phyloP scores from a whole-genome alignment of 129 eudicot species.

The Chrysanthemum makinoi region DNA sequence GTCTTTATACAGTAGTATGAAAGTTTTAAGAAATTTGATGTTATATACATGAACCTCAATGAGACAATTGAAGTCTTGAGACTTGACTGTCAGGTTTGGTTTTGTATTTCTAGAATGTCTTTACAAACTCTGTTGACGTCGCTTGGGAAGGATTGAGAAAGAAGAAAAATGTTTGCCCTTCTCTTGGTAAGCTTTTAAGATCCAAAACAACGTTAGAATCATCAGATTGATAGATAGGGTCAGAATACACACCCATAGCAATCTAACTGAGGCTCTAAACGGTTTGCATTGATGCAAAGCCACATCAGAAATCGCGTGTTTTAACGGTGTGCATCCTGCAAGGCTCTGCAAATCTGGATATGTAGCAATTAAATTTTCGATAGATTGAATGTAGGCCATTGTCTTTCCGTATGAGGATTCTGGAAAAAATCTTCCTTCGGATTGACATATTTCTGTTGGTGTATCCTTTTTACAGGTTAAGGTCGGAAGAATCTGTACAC shows the following conservation, averaged over 20 bases:
- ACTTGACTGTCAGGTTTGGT: conserved; percentile 17
- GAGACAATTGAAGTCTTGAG: conserved; percentile 26
- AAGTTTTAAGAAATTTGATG: conserved; percentile 15
- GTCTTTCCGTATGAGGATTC: conserved; percentile 39
- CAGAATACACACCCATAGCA: conserved; percentile 46
- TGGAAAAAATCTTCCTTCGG: conserved; percentile 45
- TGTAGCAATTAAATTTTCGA: conserved; percentile 36
- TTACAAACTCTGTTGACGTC: conserved; percentile 23
- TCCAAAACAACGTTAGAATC: conserved; percentile 45
- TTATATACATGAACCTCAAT: conserved; percentile 31
- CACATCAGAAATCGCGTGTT: conserved; percentile 40
- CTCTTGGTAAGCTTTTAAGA: conserved; percentile 51
- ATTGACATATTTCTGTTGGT: conserved; percentile 31
- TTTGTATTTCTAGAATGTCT: conserved; percentile 11
- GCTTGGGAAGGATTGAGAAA: conserved; percentile 40
- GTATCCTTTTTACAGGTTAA: conserved; percentile 45
- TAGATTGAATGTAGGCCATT: conserved; percentile 49
- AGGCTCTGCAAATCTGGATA: conserved; percentile 57
- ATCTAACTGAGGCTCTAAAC: conserved; percentile 27
- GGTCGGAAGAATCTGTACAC: conserved; percentile 56
- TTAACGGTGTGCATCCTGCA: conserved; percentile 42
- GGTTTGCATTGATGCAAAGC: conserved; percentile 60
- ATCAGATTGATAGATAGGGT: conserved; percentile 48
- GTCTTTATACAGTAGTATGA: not conserved
- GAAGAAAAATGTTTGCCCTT: conserved; percentile 39